Evolutionary conservation across 345 rosid genomes (phyloP).

Genomic region (Melaleuca alternifolia): DNA sequence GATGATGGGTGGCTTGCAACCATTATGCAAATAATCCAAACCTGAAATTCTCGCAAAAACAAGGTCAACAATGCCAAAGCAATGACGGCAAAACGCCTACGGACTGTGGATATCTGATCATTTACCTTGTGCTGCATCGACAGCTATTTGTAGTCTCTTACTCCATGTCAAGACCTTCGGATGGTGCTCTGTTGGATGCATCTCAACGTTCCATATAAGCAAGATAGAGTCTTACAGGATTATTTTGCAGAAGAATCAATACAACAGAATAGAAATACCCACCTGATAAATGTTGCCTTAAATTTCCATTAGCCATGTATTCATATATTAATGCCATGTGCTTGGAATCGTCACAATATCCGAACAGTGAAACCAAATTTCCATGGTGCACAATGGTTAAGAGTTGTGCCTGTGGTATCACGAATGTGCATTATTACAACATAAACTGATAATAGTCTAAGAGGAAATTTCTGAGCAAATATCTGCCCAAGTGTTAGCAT

Average conservation of each 20-base stretch:
- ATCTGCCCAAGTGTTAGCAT: neutral
- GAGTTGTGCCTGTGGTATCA: conserved; percentile 2
- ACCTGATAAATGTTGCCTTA: conserved; percentile 18
- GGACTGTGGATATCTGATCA: neutral
- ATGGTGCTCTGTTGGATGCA: neutral
- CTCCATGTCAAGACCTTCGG: neutral
- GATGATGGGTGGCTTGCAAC: conserved; percentile 23
- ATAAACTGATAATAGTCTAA: neutral
- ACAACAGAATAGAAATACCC: neutral
- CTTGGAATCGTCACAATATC: conserved; percentile 17
- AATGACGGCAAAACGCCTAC: neutral
- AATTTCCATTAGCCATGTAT: conserved; percentile 24
- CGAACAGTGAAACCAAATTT: conserved; percentile 15
- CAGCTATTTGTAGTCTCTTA: conserved; percentile 25
- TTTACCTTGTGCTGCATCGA: conserved; percentile 29
- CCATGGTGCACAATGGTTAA: conserved; percentile 15
- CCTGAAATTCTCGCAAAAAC: neutral
- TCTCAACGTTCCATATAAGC: too few species aligned
- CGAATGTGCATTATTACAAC: neutral
- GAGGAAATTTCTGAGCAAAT: neutral
- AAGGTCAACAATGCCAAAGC: rapidly evolving
- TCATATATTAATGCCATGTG: conserved; percentile 20
- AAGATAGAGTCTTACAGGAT: neutral
- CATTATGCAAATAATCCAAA: conserved; percentile 20
- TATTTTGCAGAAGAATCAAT: neutral